phyloP scores from a whole-genome alignment of 2,329 filamentous ascomycete species.

The Dactylella cylindrospora region DNA sequence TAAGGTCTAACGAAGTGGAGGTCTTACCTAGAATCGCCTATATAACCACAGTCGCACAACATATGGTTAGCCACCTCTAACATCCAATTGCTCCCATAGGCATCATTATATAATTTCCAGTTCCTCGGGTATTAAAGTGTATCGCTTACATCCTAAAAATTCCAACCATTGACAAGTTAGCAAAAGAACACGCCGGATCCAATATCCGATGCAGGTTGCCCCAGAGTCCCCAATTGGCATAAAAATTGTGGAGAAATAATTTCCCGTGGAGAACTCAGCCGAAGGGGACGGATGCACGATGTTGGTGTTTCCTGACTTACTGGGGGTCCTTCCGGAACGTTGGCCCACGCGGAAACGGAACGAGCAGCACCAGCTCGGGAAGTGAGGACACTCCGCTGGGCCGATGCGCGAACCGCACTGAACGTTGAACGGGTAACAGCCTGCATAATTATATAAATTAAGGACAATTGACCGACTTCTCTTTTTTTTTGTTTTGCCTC shows the following conservation, averaged over 20 bases:
- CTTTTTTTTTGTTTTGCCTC: too few relatives aligned
- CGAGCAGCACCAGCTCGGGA: slow-evolving; percentile 54
- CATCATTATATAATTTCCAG: background rate
- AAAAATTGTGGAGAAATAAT: slow-evolving; percentile 38
- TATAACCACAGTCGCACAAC: slow-evolving; percentile 9
- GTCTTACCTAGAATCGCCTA: slow-evolving; percentile 55
- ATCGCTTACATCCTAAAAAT: slow-evolving; percentile 53
- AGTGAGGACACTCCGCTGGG: slow-evolving; percentile 23
- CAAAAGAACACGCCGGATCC: slow-evolving; percentile 7
- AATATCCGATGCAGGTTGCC: too few relatives aligned
- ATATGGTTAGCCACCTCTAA: slow-evolving; percentile 11
- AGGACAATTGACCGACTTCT: slow-evolving; percentile 13
- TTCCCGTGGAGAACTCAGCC: slow-evolving; percentile 12
- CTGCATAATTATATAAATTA: slow-evolving; percentile 36
- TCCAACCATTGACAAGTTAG: slow-evolving; percentile 35
- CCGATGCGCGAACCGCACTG: slow-evolving; percentile 33
- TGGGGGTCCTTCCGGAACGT: slow-evolving; percentile 89
- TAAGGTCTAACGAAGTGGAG: slow-evolving; percentile 2
- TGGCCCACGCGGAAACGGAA: slow-evolving; percentile 81
- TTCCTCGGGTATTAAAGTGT: slow-evolving; percentile 6
- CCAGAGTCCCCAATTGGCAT: background rate
- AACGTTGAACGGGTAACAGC: slow-evolving; percentile 30
- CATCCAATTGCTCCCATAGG: background rate
- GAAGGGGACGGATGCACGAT: slow-evolving; percentile 17
- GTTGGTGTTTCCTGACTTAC: slow-evolving; percentile 60